phyloP scores from a whole-genome alignment of 176 grass and related monocot species.

The Oryza glumipatula region DNA sequence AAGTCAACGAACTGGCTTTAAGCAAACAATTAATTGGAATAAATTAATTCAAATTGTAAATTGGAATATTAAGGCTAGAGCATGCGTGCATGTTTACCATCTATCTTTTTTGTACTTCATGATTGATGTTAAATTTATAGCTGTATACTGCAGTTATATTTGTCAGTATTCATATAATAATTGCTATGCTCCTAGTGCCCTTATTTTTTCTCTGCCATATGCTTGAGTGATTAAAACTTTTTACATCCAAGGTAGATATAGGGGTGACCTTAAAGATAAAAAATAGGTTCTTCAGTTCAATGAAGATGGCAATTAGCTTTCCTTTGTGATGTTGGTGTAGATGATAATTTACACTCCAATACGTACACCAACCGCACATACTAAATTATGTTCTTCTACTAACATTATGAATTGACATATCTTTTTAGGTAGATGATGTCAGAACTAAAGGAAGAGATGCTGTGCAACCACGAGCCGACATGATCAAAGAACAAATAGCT shows the following conservation, averaged over 20 bases:
- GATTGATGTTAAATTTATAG: too few species aligned
- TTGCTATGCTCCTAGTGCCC: neutral
- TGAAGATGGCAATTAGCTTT: neutral
- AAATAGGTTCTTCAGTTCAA: neutral
- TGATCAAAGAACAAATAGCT: constrained; percentile 73
- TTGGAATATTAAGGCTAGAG: neutral
- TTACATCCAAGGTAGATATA: neutral
- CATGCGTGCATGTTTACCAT: too few species aligned
- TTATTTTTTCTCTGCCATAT: neutral
- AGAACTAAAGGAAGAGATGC: constrained; percentile 72
- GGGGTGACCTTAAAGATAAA: neutral
- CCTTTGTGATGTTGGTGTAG: neutral
- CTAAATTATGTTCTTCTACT: neutral
- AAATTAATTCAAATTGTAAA: neutral
- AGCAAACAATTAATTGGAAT: constrained; percentile 9
- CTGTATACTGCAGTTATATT: neutral
- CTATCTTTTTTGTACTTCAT: too few species aligned
- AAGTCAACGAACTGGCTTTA: constrained; percentile 39
- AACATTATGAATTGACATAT: neutral
- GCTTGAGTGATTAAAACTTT: neutral
- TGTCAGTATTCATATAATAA: neutral
- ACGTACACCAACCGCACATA: neutral
- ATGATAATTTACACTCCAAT: neutral
- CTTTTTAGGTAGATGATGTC: constrained; percentile 67
- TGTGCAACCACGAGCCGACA: constrained; percentile 64